Conservation (phyloP, 768 basidiomycete species). For the Tricholoma hemisulphureum region DNA sequence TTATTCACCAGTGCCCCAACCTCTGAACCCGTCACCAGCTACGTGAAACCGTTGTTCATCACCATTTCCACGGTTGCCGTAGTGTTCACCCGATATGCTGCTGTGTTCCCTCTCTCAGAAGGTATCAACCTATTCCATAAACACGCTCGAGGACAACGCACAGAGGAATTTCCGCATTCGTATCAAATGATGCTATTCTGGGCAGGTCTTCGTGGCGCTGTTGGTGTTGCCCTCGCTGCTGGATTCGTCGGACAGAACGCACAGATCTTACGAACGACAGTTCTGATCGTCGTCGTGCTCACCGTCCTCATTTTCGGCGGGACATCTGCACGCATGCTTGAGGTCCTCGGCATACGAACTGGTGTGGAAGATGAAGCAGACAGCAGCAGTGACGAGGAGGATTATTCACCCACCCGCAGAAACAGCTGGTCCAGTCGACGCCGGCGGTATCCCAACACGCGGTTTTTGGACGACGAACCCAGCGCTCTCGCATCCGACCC, state of each 20-base stretch:
- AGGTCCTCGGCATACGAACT: slow-evolving; percentile 92
- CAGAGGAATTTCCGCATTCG: slow-evolving; percentile 92
- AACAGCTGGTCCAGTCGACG: slow-evolving; percentile 35
- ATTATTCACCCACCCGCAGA: slow-evolving; percentile 28
- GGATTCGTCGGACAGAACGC: slow-evolving; percentile 95
- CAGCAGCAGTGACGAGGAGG: slow-evolving; percentile 53
- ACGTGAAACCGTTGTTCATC: slow-evolving; percentile 95
- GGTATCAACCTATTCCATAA: slow-evolving; percentile 89
- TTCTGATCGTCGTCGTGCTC: slow-evolving; percentile 92
- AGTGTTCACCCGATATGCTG: slow-evolving; percentile 90
- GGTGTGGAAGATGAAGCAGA: slow-evolving; percentile 93
- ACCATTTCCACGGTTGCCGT: slow-evolving; percentile 88
- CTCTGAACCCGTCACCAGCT: slow-evolving; percentile 71
- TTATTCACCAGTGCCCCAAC: slow-evolving; percentile 90
- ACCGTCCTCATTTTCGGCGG: slow-evolving; percentile 95
- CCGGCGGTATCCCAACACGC: slow-evolving; percentile 40
- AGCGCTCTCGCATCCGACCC: slow-evolving; percentile 32
- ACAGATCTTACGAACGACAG: slow-evolving; percentile 86
- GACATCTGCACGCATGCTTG: slow-evolving; percentile 96
- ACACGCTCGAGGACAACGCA: slow-evolving; percentile 80
- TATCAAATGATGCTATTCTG: slow-evolving; percentile 99
- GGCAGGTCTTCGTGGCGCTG: slow-evolving; percentile 95
- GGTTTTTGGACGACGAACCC: slow-evolving; percentile 43
- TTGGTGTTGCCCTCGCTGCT: slow-evolving; percentile 95
- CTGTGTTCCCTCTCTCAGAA: slow-evolving; percentile 94